Conservation (phyloP, 1,139 yeast species). For the Pichia sp. region DNA sequence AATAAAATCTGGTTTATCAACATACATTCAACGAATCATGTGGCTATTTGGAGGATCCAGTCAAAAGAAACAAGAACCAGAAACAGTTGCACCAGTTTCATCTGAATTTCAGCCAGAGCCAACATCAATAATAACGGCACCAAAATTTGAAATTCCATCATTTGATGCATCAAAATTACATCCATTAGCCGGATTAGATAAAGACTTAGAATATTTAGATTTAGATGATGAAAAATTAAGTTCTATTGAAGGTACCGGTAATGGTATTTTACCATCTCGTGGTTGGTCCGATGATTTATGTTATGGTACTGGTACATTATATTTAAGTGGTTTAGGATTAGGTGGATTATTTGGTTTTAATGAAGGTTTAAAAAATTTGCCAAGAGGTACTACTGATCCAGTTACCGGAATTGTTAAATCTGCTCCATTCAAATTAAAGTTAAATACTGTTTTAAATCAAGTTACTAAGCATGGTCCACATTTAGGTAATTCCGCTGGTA, state of each 20-base stretch:
- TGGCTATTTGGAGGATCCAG: constrained; percentile 14
- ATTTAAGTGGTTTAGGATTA: constrained; percentile 61
- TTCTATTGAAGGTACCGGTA: constrained; percentile 67
- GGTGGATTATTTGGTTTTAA: constrained; percentile 88
- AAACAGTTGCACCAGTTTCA: not conserved
- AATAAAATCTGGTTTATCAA: not conserved
- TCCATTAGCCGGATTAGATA: constrained; percentile 89
- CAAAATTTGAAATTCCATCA: constrained; percentile 29
- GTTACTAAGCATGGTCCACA: constrained; percentile 94
- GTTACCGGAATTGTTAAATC: constrained; percentile 30
- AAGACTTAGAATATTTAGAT: constrained; percentile 83
- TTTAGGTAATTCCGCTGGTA: constrained; percentile 93
- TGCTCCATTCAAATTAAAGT: constrained; percentile 69
- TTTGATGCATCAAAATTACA: constrained; percentile 74
- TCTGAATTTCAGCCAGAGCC: not conserved
- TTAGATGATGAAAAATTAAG: constrained; percentile 78
- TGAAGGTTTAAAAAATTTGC: constrained; percentile 77
- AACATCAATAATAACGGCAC: constrained; percentile 1
- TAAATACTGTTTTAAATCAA: constrained; percentile 85
- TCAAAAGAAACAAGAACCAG: constrained; percentile 3
- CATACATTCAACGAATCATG: not conserved
- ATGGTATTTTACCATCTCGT: constrained; percentile 87
- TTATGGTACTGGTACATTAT: constrained; percentile 96
- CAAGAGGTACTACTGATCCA: constrained; percentile 36
- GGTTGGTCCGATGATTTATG: constrained; percentile 97